These are phyloP conservation scores for Zopfia rhizophila DNA, from an alignment of 2,329 filamentous ascomycete genomes.

Conservation along the genomic window DNA sequence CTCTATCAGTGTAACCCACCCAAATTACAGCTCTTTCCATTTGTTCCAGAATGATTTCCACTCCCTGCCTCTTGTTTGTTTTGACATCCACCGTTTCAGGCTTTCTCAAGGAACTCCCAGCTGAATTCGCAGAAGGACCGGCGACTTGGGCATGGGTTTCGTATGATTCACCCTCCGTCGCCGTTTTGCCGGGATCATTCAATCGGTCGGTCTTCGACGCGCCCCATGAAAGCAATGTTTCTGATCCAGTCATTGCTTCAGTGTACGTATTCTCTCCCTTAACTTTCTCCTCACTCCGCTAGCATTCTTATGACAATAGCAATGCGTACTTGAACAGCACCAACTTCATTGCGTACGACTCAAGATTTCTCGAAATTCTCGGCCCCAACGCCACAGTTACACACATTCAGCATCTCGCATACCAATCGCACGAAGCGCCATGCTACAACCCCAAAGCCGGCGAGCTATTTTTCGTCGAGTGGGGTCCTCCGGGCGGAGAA, in stretches of 20 bases:
- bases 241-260: constrained; percentile 4
- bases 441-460: constrained; percentile 19
- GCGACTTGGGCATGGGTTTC: constrained; percentile 22
- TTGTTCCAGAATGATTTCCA: too few relatives aligned
- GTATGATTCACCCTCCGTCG: constrained; percentile 15
- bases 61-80: too few relatives aligned
- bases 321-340: constrained; percentile 21
- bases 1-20: too few relatives aligned
- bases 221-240: constrained; percentile 11
- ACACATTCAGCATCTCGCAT: constrained; percentile 19
- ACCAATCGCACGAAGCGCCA: constrained; percentile 26
- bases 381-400: constrained; percentile 20
- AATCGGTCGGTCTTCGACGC: constrained; percentile 21
- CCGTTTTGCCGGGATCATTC: constrained; percentile 13
- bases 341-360: constrained; percentile 28
- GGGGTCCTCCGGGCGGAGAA: constrained; percentile 22
- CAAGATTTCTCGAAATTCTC: constrained; percentile 26
- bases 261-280: constrained; percentile 8
- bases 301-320: not conserved
- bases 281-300: not conserved
- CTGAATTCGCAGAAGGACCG: not conserved
- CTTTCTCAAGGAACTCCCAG: constrained; percentile 10
- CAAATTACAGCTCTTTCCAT: too few relatives aligned
- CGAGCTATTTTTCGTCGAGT: constrained; percentile 24
- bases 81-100: constrained; percentile 2